A percentile compares a stretch with the other conserved stretches of the same genome.
phyloP scores from a whole-genome alignment of 352 stramenopile species.

The Aphanomyces astaci region DNA sequence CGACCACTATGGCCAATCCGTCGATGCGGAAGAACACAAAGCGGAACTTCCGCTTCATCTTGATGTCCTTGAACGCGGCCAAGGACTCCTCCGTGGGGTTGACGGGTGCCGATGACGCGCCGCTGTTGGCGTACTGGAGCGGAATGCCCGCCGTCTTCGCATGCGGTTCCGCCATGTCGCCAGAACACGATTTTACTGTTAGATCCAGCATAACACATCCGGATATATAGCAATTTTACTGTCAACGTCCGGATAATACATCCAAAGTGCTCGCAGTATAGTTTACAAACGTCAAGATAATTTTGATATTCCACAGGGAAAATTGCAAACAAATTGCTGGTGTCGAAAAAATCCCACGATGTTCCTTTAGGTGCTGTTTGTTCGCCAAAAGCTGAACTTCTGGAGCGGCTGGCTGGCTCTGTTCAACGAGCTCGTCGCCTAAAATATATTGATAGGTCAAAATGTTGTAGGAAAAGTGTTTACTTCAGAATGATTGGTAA shows the following conservation, averaged over 20 bases:
- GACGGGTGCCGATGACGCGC: slow-evolving; percentile 64
- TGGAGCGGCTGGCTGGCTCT: too few species aligned
- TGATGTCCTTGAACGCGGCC: slow-evolving; percentile 78
- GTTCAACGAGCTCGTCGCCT: too few species aligned
- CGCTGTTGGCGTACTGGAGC: slow-evolving; percentile 65
- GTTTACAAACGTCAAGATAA: too few species aligned
- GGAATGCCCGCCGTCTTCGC: slow-evolving; percentile 80
- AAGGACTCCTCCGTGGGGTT: slow-evolving; percentile 47
- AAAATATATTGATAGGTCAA: too few species aligned
- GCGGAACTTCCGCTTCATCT: slow-evolving; percentile 82
- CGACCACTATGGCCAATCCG: slow-evolving; percentile 54
- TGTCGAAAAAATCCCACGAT: too few species aligned
- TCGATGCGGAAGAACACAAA: slow-evolving; percentile 82
- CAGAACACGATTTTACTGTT: background rate
- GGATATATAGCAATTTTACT: background rate
- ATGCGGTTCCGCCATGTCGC: slow-evolving; percentile 28
- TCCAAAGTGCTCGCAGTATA: too few species aligned
- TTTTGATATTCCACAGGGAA: too few species aligned
- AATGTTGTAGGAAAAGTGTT: too few species aligned
- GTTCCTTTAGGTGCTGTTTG: too few species aligned
- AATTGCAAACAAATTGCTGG: too few species aligned
- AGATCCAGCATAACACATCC: background rate
- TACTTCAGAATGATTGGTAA: too few species aligned
- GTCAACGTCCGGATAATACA: background rate
- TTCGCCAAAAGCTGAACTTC: too few species aligned